Evolutionary conservation across 2,329 filamentous ascomycete genomes (phyloP), one percentile per base, ranked within the genome.

Genomic region (Macrophomina phaseolina): DNA sequence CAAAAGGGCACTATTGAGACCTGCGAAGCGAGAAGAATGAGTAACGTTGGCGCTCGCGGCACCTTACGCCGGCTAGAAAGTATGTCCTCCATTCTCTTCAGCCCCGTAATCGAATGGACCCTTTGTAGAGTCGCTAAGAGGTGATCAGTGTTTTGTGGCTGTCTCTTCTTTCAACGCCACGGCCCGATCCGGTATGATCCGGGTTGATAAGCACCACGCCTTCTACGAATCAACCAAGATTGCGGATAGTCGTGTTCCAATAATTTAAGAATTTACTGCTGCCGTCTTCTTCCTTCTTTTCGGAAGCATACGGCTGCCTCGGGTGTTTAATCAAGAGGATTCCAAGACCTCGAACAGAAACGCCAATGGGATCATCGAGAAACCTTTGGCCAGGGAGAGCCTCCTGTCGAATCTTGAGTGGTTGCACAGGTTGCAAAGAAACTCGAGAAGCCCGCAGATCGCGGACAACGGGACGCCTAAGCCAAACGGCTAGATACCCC

Each of bases 121-220:
- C 42, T 14, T 45, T 5, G 11, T 36, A 23, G 16, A 38, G n/a
- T 9, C 12, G 45, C 58, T 40, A 28, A 49, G 42, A 36, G 34
- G 11, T 36, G 42, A 49, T 36, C 58, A 62, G 45, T 62, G 42
- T 49, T 23, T 38, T 49, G 56, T 61, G 56, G 56, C 56, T 61
- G 40, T 49, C 58, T 48, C 58, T 62, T 62, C 58, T 18, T 32
- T 49, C 32, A 30, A 49, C 58, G 58, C 45, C 45, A 36, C 58
- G 32, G 23, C 45, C 42, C 45, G 42, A 48, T 62, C 58, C 32
- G 32, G 45, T 23, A 28, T 36, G 12, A 48, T 36, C 58, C 32
- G 30, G 32, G 18, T 38, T 6, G 8, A n/a, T 16, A 49, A 36
- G 16, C 40, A 23, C 40, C 8, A 36, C 28, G 2, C 12, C 28